A percentile compares a stretch with the other conserved stretches of the same genome.
These are phyloP conservation scores for Diutina rugosa DNA, from an alignment of 1,139 yeast species.

Conservation along the genomic window DNA sequence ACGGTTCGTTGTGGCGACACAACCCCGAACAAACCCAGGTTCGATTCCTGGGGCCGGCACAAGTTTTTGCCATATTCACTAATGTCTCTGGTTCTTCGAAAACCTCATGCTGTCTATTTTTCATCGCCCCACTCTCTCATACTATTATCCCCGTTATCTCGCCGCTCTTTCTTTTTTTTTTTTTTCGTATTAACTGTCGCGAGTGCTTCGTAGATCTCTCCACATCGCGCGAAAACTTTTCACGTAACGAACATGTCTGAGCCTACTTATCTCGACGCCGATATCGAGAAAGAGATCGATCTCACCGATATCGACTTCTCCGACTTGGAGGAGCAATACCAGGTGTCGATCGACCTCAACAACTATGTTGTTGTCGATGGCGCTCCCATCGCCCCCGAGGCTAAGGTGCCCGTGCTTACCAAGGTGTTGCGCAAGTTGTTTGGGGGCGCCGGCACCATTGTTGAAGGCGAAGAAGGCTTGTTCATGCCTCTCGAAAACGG, in stretches of 20 bases:
- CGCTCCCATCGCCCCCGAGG: slow-evolving; percentile 87
- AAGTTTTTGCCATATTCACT: neutral
- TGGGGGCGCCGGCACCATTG: slow-evolving; percentile 52
- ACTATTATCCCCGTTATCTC: neutral
- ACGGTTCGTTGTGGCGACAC: slow-evolving; percentile 36
- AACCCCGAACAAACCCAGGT: slow-evolving; percentile 37
- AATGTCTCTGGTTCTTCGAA: no score
- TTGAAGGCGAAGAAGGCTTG: slow-evolving; percentile 56
- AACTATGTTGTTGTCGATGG: slow-evolving; percentile 85
- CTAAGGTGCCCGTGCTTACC: slow-evolving; percentile 72
- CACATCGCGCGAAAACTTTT: neutral
- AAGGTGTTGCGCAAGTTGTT: slow-evolving; percentile 80
- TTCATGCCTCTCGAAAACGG: slow-evolving; percentile 76
- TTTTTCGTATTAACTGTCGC: no score
- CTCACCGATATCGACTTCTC: slow-evolving; percentile 67
- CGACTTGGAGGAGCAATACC: slow-evolving; percentile 72
- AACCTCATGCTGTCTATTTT: no score
- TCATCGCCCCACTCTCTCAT: neutral
- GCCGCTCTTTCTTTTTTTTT: neutral
- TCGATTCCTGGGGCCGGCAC: slow-evolving; percentile 46
- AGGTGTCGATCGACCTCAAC: slow-evolving; percentile 51
- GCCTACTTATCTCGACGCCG: slow-evolving; percentile 2
- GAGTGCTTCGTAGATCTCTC: neutral
- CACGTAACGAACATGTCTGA: neutral
- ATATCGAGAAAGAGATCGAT: slow-evolving; percentile 28